Evolutionary conservation across 2,329 filamentous ascomycete genomes (phyloP), one percentile per base, ranked within the genome.

Genomic region (Sclerotinia glacialis): DNA sequence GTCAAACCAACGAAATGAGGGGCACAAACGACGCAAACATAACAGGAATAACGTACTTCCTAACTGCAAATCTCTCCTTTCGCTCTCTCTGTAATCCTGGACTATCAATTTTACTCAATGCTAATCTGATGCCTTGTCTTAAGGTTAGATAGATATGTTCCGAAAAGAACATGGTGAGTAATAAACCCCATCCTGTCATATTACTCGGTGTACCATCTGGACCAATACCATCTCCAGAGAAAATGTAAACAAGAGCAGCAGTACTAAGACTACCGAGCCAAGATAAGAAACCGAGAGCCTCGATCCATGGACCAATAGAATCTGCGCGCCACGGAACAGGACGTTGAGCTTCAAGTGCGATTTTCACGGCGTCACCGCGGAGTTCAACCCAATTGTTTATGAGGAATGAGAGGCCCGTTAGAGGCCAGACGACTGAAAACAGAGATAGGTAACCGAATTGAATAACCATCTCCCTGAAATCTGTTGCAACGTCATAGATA

Each of bases 331-430:
- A 92, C 0, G 95, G 95, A 47, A 91, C 92, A 0, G 95, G 95
- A 4, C 95, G 88, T 74, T 94, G 90, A 82, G 92, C 93, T 77
- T 93, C 90, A 58, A 92, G 83, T 66, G 93, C 93, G 73, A 98
- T 96, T 78, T 99, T 99, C 80, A 97, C 85, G 2, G 94, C 93
- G 76, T 99, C 95, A 0, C 92, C 92, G 52, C 95, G 90, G 49
- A 98, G 85, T 77, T 98, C 95, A 67, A 99, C 81, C 93, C 94
- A 98, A 80, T 98, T 96, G 80, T 98, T 98, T 78, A 95, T 81
- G 16, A 98, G 80, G 80, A 98, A 98, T 1, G 90, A 94, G 66
- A 92, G 83, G 2, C 90, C 89, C 0, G 94, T 93, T n/a, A 98
- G 81, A 0, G 95, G 95, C 95, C 95, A 99, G 65, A 97, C 88